Evolutionary conservation across 345 rosid genomes (phyloP), one percentile per base, ranked within the genome.

Genomic region (Eucalyptus pauciflora): DNA sequence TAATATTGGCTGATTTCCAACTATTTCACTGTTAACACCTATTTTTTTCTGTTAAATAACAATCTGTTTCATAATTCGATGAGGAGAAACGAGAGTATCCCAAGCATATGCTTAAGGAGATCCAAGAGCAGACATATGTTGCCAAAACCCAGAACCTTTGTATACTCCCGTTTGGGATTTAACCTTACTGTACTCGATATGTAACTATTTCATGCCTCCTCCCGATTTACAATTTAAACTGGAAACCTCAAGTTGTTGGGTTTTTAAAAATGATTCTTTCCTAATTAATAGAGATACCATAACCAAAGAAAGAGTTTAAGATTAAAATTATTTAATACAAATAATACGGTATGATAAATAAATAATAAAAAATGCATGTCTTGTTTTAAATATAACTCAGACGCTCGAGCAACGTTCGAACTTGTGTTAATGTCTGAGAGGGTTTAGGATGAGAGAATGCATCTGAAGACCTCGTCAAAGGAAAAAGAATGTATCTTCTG

Each of bases 41-140:
- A 0, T 18, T 7, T 52, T 3, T 7, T 52, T 18, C 24, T 24
- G 29, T 56, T 56, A 56, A 56, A 56, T 2, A 56, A 56, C 29
- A 9, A 56, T 56, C 29, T 56, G 29, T 56, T 24, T 24, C 29
- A 10, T 8, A 10, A 2, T 56, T 56, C 62, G 62, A 56, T 4
- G 13, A 24, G 62, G 62, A 4, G 62, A 24, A 56, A 9, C 62
- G 27, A 56, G 62, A 56, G 62, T 3, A 56, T 56, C 1, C 1
- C 0, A 24, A 56, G 62, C 62, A 56, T 22, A 56, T 24, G 29
- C 62, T 24, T 56, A 56, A 56, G 62, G 62, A 56, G 62, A 22
- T 56, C 62, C 29, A 1, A 56, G 13, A 56, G 62, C 62, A 24
- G 0, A 22, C 5, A 0, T 22, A 22, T 24, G 62, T 56, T 56